Evolutionary conservation across 192 early-diverging fungal species (phyloP).

Genomic region (Coemansia sp.): DNA sequence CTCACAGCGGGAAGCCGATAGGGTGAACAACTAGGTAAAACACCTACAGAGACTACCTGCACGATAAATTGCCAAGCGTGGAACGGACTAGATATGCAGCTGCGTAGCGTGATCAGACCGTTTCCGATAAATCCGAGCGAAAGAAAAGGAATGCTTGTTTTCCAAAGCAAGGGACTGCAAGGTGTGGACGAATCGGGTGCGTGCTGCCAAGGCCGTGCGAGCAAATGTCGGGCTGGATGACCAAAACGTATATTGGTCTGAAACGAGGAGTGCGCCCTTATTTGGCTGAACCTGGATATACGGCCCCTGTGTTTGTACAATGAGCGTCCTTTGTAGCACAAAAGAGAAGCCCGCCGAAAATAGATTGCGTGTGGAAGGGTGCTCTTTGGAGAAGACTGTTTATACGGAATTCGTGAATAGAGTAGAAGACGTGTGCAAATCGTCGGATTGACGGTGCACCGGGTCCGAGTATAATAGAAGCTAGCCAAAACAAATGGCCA

Average conservation of each 20-base stretch:
- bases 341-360: conserved; percentile 2
- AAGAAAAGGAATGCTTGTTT: conserved; percentile 2
- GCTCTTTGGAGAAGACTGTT: conserved; percentile 5
- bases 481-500: conserved; percentile 4
- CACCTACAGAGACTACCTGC: conserved; percentile 4
- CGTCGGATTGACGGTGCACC: not conserved
- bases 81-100: not conserved
- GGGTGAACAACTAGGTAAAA: conserved; percentile 6
- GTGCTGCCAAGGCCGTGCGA: conserved; percentile 13
- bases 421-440: conserved; percentile 15
- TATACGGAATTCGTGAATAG: conserved; percentile 4
- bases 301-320: conserved; percentile 11
- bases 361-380: conserved; percentile 5
- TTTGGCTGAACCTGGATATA: conserved; percentile 8
- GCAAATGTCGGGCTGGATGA: conserved; percentile 1
- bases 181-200: conserved; percentile 8
- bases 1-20: conserved; percentile 6
- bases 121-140: conserved; percentile 6
- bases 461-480: too few species aligned
- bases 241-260: not conserved
- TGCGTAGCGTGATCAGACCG: conserved; percentile 14
- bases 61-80: conserved; percentile 3
- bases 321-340: conserved; percentile 14
- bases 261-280: not conserved
- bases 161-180: conserved; percentile 17